Evolutionary conservation across 2,329 filamentous ascomycete species (phyloP), one percentile per base, ranked within the genome.

Genomic region (Thelonectria blattea): DNA sequence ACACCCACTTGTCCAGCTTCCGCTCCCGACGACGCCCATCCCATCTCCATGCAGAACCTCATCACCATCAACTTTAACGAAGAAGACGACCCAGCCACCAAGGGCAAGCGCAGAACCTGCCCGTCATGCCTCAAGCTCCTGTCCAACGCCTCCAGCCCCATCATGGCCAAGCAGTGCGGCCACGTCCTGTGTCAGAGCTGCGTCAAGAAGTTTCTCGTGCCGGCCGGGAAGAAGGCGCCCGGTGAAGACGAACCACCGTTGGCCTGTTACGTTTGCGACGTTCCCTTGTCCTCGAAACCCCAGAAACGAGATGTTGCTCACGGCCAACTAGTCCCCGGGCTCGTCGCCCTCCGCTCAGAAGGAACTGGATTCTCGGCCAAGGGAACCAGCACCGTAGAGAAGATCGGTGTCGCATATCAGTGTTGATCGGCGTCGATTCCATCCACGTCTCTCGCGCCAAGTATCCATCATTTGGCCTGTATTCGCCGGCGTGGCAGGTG

Each of bases 361-460:
- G 94, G 94, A 0, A 98, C 94, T 0, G 94, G 94, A 0, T 98
- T 97, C 76, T 93, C 94, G 5, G 91, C 92, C 5, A 89, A 90
- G n/a, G 94, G 95, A 3, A 85, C 86, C 52, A 96, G 90, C 71
- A 85, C 91, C 68, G 92, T 96, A 15, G 90, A 91, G 76, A 95
- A 89, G 74, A 79, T 84, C 3, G 90, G 91, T 0, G 87, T 96
- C 17, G 89, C 89, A 0, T 97, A 97, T 75, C 91, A 96, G 73
- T 94, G 91, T 73, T 95, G 65, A 69, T 34, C 14, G 12, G n/a
- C 59, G 42, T n/a, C 51, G 14, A 32, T 18, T 15, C 18, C 14
- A 20, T 46, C 34, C 20, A 30, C 8, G 27, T 30, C 2, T 30
- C 27, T 43, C 18, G 49, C 34, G 7, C 57, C n/a, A 24, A 47